These are phyloP conservation scores for Fraxinus paxiana DNA, from an alignment of 305 asterid species.

Conservation along the genomic window DNA sequence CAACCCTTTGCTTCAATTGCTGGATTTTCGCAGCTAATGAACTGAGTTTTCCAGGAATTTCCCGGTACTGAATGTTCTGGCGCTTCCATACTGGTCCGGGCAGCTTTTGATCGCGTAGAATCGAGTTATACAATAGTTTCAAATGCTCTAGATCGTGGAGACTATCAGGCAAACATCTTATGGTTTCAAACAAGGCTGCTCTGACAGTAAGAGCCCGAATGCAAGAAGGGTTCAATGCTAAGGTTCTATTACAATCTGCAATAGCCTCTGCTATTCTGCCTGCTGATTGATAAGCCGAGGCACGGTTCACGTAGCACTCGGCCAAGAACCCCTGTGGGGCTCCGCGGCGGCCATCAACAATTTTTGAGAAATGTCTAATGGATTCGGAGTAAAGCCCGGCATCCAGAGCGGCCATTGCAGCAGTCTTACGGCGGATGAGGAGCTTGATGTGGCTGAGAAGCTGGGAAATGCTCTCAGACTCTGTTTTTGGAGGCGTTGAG, in stretches of 20 bases:
- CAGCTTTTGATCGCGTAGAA: conserved; percentile 61
- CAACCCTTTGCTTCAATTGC: conserved; percentile 30
- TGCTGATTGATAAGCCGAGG: conserved; percentile 70
- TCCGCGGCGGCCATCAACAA: conserved; percentile 83
- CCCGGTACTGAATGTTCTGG: conserved; percentile 62
- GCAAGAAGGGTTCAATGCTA: conserved; percentile 80
- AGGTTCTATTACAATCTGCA: conserved; percentile 29
- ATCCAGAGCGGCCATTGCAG: conserved; percentile 78
- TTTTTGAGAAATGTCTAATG: conserved; percentile 75
- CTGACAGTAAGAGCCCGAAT: conserved; percentile 62
- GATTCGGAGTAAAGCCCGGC: conserved; percentile 38
- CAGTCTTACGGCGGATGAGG: conserved; percentile 78
- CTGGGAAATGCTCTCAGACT: conserved; percentile 62
- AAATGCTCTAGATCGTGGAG: conserved; percentile 69
- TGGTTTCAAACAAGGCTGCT: conserved; percentile 63
- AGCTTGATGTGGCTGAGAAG: conserved; percentile 74
- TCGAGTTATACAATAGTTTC: conserved; percentile 48
- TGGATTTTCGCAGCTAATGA: conserved; percentile 71
- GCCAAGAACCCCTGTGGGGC: conserved; percentile 72
- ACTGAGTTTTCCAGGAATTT: conserved; percentile 77
- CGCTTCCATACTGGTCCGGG: conserved; percentile 85
- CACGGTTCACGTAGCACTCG: conserved; percentile 35
- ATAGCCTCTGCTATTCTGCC: conserved; percentile 79
- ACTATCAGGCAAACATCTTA: conserved; percentile 69
- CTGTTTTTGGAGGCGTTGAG: conserved; percentile 52